Evolutionary conservation across 805 yeast genomes (phyloP), one percentile per base, ranked within the genome.

Genomic region (Kodamaea neixiangensis): DNA sequence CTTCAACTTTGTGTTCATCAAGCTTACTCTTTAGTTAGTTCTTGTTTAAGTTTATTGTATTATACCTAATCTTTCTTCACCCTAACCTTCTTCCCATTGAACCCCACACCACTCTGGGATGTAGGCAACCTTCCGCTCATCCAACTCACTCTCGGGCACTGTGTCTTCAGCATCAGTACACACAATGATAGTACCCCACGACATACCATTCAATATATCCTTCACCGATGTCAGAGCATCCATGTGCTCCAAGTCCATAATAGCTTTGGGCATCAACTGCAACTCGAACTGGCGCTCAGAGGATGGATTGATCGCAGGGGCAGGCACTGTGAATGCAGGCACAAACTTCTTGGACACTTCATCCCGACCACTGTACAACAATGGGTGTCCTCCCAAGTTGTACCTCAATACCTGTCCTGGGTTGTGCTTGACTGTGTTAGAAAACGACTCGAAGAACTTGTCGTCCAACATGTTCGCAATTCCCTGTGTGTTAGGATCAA

Each of bases 151-250:
- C 31, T 61, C 64, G 5, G 90, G 85, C 13, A 75, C 68, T 54
- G 72, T 81, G 62, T 89, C 96, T 56, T 82, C 85, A 6, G 69
- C 67, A 58, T 89, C 91, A 0, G 97, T 89, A 39, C 85, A 88
- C 1, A 93, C 87, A 20, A 89, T 71, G 25, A 94, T 87, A 0
- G 98, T 88, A 1, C 97, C 98, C 99, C 99, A 94, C 55, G 93
- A 96, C 96, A 93, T 93, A 10, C 98, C 97, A 33, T 82, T 82
- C 40, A 78, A 59, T 2, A 87, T 71, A 59, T 67, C 77, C 51
- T 66, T 62, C 5, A 55, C 56, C 25, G 56, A 52, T 3, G 55
- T 52, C 34, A 31, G 21, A 10, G 54, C 55, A 58, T 70, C 61
- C 22, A 71, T 67, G 40, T 74, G 75, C 63, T 93, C 97, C 42